Evolutionary conservation across 2,329 filamentous ascomycete genomes (phyloP).

Genomic region (Trichoderma cornu-damae): DNA sequence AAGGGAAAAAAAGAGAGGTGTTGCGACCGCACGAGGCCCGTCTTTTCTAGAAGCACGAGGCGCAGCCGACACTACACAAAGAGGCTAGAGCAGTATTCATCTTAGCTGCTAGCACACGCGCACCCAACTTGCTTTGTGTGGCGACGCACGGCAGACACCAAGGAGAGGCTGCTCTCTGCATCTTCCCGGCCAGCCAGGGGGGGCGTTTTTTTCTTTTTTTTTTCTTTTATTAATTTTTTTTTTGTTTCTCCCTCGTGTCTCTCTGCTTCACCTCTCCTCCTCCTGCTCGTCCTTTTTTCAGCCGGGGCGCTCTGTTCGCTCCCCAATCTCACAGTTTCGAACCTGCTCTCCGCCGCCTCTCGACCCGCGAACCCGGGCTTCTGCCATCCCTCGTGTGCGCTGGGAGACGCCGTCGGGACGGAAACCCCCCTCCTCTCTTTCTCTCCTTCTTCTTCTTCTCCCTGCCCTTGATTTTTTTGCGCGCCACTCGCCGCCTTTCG

Average conservation of each 20-base stretch:
- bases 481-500: conserved; percentile 1
- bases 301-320: background rate
- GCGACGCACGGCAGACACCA: conserved; percentile 7
- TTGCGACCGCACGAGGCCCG: conserved; percentile 2
- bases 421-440: background rate
- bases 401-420: background rate
- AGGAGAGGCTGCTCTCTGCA: conserved; percentile 12
- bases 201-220: no score
- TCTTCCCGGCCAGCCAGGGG: conserved; percentile 16
- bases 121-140: conserved; percentile 1
- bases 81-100: conserved; percentile 5
- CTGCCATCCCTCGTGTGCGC: background rate
- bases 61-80: conserved; percentile 14
- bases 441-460: no score
- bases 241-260: no score
- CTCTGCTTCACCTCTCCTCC: background rate
- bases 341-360: background rate
- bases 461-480: conserved; percentile 1
- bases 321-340: background rate
- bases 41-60: conserved; percentile 19
- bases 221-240: no score
- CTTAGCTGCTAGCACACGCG: conserved; percentile 12
- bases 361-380: background rate
- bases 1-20: background rate
- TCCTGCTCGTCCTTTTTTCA: background rate